These are phyloP conservation scores for Trichosporon sp. DNA, from an alignment of 1,284 basidiomycete genomes.

Conservation along the genomic window DNA sequence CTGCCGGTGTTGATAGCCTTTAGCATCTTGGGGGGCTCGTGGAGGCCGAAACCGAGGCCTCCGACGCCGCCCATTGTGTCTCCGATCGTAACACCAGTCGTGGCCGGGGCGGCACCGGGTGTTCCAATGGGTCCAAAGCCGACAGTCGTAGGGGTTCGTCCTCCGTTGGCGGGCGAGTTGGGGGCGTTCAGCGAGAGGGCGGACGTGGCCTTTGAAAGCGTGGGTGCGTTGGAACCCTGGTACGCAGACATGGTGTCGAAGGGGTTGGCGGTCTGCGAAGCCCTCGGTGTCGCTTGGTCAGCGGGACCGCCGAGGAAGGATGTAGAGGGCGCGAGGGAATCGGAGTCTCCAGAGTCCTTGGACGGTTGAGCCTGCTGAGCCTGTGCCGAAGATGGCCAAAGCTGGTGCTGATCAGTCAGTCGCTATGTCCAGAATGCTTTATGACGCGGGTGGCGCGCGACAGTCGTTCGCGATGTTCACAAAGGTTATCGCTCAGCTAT, in stretches of 20 bases:
- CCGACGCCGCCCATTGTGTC: slow-evolving; percentile 46
- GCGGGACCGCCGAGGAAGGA: slow-evolving; percentile 57
- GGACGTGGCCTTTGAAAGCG: slow-evolving; percentile 53
- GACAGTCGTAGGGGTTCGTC: slow-evolving; percentile 52
- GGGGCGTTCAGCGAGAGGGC: slow-evolving; percentile 48
- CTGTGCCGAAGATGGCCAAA: slow-evolving; percentile 49
- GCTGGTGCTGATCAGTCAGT: slow-evolving; percentile 40
- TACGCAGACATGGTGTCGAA: slow-evolving; percentile 61
- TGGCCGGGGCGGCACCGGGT: slow-evolving; percentile 52
- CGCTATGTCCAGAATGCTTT: background rate
- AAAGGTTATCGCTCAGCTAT: background rate
- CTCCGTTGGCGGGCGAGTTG: slow-evolving; percentile 38
- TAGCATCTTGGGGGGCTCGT: slow-evolving; percentile 56
- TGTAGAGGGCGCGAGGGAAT: slow-evolving; percentile 44
- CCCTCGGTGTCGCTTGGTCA: slow-evolving; percentile 73
- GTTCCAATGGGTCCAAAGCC: slow-evolving; percentile 51
- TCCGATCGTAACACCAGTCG: slow-evolving; percentile 54
- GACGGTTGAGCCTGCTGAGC: slow-evolving; percentile 26
- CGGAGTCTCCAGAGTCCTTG: slow-evolving; percentile 33
- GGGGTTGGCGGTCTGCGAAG: slow-evolving; percentile 65
- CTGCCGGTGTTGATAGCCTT: slow-evolving; percentile 49
- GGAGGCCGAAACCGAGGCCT: slow-evolving; percentile 51
- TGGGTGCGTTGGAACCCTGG: slow-evolving; percentile 34
- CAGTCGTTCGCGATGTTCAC: background rate
- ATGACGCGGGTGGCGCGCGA: slow-evolving; percentile 24